Evolutionary conservation across 805 yeast species (phyloP).

Genomic region (Candida tibetensis): DNA sequence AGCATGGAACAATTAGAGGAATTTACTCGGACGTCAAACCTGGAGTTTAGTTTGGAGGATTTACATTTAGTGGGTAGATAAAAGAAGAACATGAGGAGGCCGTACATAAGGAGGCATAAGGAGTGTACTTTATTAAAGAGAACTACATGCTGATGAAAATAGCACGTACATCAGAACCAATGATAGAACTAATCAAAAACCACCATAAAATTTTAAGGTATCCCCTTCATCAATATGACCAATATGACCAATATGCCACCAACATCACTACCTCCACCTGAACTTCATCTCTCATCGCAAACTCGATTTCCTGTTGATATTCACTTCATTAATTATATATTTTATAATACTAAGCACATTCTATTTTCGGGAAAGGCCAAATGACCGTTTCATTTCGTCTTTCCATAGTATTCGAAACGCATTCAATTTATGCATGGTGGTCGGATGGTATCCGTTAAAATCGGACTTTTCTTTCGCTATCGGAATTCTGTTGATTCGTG

Average conservation of each 20-base stretch:
- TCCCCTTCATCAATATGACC: too few relatives aligned
- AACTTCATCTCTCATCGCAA: too few relatives aligned
- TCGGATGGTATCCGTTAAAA: constrained; percentile 44
- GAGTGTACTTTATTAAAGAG: too few relatives aligned
- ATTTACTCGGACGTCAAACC: constrained; percentile 28
- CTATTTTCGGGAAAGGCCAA: constrained; percentile 44
- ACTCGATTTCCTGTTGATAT: background rate
- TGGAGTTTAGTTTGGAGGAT: background rate
- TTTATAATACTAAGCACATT: constrained; percentile 4
- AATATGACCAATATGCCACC: too few relatives aligned
- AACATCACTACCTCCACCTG: too few relatives aligned
- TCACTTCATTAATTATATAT: constrained; percentile 1
- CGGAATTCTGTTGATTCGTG: constrained; percentile 59
- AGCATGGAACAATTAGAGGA: constrained; percentile 50
- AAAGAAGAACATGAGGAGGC: too few relatives aligned
- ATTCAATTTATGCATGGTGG: constrained; percentile 51
- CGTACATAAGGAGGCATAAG: too few relatives aligned
- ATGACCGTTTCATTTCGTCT: constrained; percentile 56
- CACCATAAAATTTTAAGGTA: too few relatives aligned
- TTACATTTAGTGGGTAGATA: background rate
- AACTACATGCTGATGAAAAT: too few relatives aligned
- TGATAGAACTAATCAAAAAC: too few relatives aligned
- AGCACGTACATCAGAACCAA: too few relatives aligned
- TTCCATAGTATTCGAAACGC: constrained; percentile 59
- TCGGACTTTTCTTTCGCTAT: constrained; percentile 16